Conservation (phyloP, 495 filamentous ascomycete genomes). For the Evernia prunastri region DNA sequence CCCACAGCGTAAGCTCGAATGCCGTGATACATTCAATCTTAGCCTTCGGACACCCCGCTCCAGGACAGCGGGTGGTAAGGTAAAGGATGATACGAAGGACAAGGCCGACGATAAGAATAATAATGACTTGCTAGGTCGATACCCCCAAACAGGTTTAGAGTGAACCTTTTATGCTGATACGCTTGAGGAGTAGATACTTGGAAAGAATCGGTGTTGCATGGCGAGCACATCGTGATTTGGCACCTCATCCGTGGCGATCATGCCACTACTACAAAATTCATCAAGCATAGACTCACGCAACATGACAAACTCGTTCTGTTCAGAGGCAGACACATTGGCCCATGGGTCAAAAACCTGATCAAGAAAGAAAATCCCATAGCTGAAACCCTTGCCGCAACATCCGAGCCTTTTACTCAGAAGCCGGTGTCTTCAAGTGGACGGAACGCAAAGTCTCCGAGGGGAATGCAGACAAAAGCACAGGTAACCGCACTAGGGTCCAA, state of each 20-base stretch:
- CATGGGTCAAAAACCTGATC: neutral
- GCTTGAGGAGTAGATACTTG: neutral
- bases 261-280: neutral
- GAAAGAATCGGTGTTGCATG: neutral
- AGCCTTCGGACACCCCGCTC: neutral
- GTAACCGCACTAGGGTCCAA: neutral
- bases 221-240: neutral
- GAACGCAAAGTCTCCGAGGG: neutral
- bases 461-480: neutral
- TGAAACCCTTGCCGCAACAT: neutral
- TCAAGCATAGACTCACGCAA: neutral
- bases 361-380: neutral
- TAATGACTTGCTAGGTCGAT: neutral
- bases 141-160: neutral
- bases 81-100: too few relatives aligned
- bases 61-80: too few relatives aligned
- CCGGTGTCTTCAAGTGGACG: neutral
- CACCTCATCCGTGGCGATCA: neutral
- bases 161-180: neutral
- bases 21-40: neutral
- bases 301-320: neutral
- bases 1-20: neutral
- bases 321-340: neutral
- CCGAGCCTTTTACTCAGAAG: neutral
- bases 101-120: too few relatives aligned